Evolutionary conservation across 2,329 filamentous ascomycete genomes (phyloP), one percentile per base, ranked within the genome.

Genomic region (Claviceps sp.): DNA sequence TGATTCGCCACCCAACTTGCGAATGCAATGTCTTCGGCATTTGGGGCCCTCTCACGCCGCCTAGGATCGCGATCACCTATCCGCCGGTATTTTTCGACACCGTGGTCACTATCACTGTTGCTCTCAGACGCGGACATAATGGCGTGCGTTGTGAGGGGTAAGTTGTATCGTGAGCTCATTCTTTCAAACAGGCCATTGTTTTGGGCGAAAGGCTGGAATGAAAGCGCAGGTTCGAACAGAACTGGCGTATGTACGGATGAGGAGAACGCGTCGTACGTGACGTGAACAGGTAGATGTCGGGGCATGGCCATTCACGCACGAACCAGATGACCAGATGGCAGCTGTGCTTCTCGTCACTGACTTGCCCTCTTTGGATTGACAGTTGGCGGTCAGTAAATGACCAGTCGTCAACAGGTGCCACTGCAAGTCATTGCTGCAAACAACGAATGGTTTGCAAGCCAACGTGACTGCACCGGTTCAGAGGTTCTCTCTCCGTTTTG

Each of bases 11-110:
- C 40, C 55, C 56, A 58, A 14, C 40, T 26, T 13, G 50, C 43
- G 38, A 58, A 58, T 8, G 56, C 56, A 13, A 52, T 47, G 20
- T 55, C 50, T 8, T 55, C 42, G 34, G 50, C 44, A 46, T 53
- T 53, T 14, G 20, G n/a, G 18, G 18, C 30, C 48, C 40, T 50
- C 18, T 43, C 34, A 24, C 11, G 44, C 7, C 38, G 40, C 34
- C 5, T 37, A 5, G 37, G 24, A 9, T 18, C 11, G n/a, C 16
- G 37, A 18, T 22, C 13, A 3, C 6, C 4, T 9, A 30, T 16
- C 3, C 44, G 24, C 16, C 54, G 54, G 22, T 56, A 56, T 16
- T 22, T 51, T 8, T 52, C 50, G 22, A 53, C 26, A 20, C 30
- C 50, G 3, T 56, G 34, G 18, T 51, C 51, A 34, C 42, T 51